Evolutionary conservation across 1,284 basidiomycete genomes (phyloP), one percentile per base, ranked within the genome.

Genomic region (Trichosporon sp.): DNA sequence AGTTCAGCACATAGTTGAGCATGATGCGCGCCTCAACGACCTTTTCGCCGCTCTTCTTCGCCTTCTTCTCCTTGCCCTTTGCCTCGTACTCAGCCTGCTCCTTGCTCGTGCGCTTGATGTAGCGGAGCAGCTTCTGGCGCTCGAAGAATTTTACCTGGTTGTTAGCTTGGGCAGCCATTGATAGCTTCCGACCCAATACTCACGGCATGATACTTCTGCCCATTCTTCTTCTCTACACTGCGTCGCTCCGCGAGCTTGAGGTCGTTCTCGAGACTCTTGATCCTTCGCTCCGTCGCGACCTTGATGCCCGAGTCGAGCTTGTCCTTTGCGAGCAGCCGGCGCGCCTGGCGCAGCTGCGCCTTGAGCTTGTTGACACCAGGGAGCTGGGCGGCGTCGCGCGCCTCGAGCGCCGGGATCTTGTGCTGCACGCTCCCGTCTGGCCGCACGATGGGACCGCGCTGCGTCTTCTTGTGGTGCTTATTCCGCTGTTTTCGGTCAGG

Each of bases 131-230:
- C 79, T 95, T 95, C 84, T 92, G 89, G 63, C 92, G 89, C 83
- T 95, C 93, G 75, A 95, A 95, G 84, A 95, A 95, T 82, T 93
- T 95, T 78, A 93, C 80, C 83, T 85, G 11, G 40, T 38, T 35
- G 56, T 61, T 21, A 61, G 56, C 56, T 26, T 26, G 26, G 26
- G 26, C 26, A 26, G 26, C 26, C 26, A 26, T 26, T 26, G 26
- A 26, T 26, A 26, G 26, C 26, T 26, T 26, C 26, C 26, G 26
- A 26, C 26, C 10, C 40, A 16, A 4, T 0, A 76, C 81, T 65
- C 69, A 86, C 86, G 83, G 89, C 92, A 78, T 94, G 93, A 81
- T 96, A 96, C 74, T 88, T 88, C 59, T 87, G 83, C 0, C 92
- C 91, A 76, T 92, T 86, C 65, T 88, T 85, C 65, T 90, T 88